Conservation (phyloP, 345 rosid genomes). For the Fremontodendron californicum region DNA sequence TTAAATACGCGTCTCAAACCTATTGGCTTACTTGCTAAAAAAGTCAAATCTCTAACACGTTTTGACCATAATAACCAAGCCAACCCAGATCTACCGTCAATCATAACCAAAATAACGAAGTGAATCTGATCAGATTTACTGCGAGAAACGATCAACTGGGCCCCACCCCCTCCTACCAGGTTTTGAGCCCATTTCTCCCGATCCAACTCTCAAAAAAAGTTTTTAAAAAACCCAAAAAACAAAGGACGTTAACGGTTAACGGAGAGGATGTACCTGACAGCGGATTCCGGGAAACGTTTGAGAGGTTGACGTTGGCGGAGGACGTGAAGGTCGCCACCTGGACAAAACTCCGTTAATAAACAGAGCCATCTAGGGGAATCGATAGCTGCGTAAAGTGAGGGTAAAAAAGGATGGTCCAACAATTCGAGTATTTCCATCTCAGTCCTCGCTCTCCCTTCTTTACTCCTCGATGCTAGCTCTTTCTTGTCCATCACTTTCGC, state of each 20-base stretch:
- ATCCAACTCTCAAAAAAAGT: conserved; percentile 14
- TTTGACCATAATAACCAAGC: background rate
- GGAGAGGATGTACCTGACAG: conserved; percentile 63
- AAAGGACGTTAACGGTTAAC: conserved; percentile 19
- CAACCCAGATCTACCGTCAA: conserved; percentile 1
- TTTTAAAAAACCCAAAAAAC: conserved; percentile 14
- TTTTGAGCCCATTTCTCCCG: conserved; percentile 32
- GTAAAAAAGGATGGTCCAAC: conserved; percentile 88
- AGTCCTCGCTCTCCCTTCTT: conserved; percentile 80
- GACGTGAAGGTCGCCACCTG: conserved; percentile 98
- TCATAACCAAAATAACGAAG: conserved; percentile 1
- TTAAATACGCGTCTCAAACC: background rate
- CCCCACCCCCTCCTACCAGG: conserved; percentile 20
- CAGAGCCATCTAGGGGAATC: conserved; percentile 86
- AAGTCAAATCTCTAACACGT: background rate
- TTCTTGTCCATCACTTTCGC: conserved; percentile 94
- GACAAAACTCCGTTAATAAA: conserved; percentile 83
- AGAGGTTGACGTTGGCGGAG: conserved; percentile 79
- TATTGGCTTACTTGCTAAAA: background rate
- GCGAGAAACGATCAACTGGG: conserved; percentile 16
- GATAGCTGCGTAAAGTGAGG: conserved; percentile 64
- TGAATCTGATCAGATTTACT: conserved; percentile 13
- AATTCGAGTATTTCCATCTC: conserved; percentile 78
- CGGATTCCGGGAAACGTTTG: conserved; percentile 77
- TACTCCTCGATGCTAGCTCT: conserved; percentile 71